Evolutionary conservation across 1,284 basidiomycete genomes (phyloP).

Genomic region (Mycena citricolor): DNA sequence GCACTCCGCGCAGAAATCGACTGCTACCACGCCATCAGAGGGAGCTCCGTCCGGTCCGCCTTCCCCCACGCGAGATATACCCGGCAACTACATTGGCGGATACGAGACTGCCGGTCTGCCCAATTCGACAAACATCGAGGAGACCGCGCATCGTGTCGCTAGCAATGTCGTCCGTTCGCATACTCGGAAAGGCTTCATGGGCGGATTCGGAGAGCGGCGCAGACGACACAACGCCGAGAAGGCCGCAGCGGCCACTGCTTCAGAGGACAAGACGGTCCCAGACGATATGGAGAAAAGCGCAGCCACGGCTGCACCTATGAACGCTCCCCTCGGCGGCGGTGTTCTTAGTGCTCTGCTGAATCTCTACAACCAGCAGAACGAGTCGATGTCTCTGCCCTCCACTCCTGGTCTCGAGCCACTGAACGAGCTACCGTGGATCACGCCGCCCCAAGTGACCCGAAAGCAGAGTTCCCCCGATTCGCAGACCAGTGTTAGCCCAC

Average conservation of each 20-base stretch:
- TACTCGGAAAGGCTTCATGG: constrained; percentile 23
- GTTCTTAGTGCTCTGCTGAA: constrained; percentile 54
- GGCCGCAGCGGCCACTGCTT: constrained; percentile 6
- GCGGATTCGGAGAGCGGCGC: constrained; percentile 7
- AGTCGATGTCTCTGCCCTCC: constrained; percentile 29
- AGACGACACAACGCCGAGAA: constrained; percentile 1
- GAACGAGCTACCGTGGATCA: constrained; percentile 10
- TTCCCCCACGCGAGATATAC: constrained; percentile 33
- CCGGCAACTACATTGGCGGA: constrained; percentile 43
- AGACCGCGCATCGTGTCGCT: constrained; percentile 29
- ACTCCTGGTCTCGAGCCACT: constrained; percentile 26
- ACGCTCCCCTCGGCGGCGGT: constrained; percentile 37
- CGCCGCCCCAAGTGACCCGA: constrained; percentile 3
- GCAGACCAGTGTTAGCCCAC: too few species aligned
- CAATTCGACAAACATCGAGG: constrained; percentile 27
- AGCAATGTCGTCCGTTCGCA: constrained; percentile 31
- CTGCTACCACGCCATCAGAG: constrained; percentile 20
- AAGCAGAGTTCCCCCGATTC: too few species aligned
- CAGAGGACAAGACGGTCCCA: constrained; percentile 5
- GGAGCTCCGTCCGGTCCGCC: constrained; percentile 20
- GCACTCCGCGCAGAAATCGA: constrained; percentile 7
- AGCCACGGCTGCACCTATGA: constrained; percentile 13
- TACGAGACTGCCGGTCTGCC: constrained; percentile 45
- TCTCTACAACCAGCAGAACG: constrained; percentile 46
- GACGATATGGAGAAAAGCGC: constrained; percentile 33